Evolutionary conservation across 129 eudicot species (phyloP).

Genomic region (Cynara cardunculus): DNA sequence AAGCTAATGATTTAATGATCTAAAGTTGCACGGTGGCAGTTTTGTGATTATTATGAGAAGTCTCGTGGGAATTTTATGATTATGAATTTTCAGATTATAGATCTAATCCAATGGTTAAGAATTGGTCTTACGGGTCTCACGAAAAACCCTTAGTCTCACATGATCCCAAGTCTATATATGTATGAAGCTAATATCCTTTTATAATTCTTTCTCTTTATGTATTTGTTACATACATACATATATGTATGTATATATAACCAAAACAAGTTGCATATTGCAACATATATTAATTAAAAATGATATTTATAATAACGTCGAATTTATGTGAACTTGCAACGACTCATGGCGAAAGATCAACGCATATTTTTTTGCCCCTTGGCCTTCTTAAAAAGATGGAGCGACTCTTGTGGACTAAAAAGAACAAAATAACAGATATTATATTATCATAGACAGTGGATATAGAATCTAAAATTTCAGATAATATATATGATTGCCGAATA

Average conservation of each 20-base stretch:
- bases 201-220: neutral
- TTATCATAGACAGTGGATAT: neutral
- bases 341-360: neutral
- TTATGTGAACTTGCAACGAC: neutral
- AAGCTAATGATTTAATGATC: no score
- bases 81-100: no score
- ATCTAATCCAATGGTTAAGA: no score
- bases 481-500: neutral
- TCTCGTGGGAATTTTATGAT: no score
- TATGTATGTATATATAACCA: neutral
- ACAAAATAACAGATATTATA: neutral
- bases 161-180: no score
- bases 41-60: no score
- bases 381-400: constrained; percentile 17
- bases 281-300: neutral
- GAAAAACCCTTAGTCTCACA: no score
- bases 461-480: neutral
- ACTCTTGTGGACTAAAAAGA: neutral
- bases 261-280: neutral
- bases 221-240: no score
- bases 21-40: no score
- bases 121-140: no score
- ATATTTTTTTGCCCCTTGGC: constrained; percentile 16
- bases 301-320: neutral
- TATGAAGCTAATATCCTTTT: neutral